Percentiles rank a stretch among this genome's conserved stretches.
Conservation (phyloP, 129 eudicot species). For the Escallonia herrerae region DNA sequence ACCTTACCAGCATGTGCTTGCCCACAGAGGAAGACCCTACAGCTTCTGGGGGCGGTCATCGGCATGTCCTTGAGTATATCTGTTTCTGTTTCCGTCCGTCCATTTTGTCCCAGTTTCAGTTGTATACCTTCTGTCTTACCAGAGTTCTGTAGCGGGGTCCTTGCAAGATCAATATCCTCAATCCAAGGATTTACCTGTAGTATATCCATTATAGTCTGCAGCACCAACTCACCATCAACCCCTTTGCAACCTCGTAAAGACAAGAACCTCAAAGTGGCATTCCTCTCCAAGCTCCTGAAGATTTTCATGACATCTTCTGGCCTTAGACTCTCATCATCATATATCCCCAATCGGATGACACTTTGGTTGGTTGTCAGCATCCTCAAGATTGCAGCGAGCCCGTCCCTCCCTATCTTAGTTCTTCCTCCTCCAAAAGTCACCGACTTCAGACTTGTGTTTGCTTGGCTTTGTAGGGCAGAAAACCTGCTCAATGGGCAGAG, state of each 20-base stretch:
- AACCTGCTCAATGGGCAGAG: constrained; percentile 82
- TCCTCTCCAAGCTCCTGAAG: constrained; percentile 57
- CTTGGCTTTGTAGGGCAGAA: constrained; percentile 73
- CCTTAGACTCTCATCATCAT: constrained; percentile 62
- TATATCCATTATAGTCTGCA: constrained; percentile 52
- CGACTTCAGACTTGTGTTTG: constrained; percentile 53
- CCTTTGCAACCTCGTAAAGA: constrained; percentile 91
- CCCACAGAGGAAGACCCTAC: constrained; percentile 79
- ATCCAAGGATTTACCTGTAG: constrained; percentile 89
- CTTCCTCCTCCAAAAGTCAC: constrained; percentile 68
- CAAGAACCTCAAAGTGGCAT: constrained; percentile 53
- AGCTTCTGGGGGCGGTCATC: constrained; percentile 63
- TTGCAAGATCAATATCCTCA: constrained; percentile 73
- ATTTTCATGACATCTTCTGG: constrained; percentile 52
- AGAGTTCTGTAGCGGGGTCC: constrained; percentile 65
- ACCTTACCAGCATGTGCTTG: constrained; percentile 78
- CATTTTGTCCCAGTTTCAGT: constrained; percentile 61
- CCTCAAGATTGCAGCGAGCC: constrained; percentile 56
- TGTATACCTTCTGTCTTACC: constrained; percentile 69
- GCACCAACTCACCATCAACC: constrained; percentile 67
- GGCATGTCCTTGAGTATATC: constrained; percentile 79
- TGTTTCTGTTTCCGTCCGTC: constrained; percentile 46
- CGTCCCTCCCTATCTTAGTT: constrained; percentile 64
- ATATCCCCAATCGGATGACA: constrained; percentile 50
- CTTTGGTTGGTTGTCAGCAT: constrained; percentile 69